phyloP scores from a whole-genome alignment of 1,284 basidiomycete genomes.

The Mycosarcoma mackinlayi region DNA sequence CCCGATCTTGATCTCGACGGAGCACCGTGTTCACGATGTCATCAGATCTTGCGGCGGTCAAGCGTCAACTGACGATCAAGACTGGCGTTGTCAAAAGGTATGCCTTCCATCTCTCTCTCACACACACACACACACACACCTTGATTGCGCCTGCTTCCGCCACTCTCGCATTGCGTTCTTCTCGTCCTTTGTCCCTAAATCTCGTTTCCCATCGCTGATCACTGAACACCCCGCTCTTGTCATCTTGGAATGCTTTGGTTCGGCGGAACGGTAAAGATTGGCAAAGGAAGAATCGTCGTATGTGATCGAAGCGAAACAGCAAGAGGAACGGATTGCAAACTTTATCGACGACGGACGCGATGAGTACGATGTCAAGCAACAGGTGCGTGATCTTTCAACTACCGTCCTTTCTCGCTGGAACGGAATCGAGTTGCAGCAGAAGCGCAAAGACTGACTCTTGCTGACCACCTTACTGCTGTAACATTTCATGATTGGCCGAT shows the following conservation, averaged over 20 bases:
- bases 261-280: too few species aligned
- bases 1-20: too few species aligned
- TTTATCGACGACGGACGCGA: conserved; percentile 47
- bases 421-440: too few species aligned
- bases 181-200: too few species aligned
- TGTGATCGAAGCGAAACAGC: conserved; percentile 41
- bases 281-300: conserved; percentile 58
- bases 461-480: too few species aligned
- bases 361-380: conserved; percentile 58
- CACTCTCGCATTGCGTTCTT: too few species aligned
- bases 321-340: conserved; percentile 31
- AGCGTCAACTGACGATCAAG: conserved; percentile 59
- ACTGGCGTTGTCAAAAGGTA: conserved; percentile 59
- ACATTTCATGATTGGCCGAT: too few species aligned
- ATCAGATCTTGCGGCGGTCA: conserved; percentile 25
- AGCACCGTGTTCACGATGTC: too few species aligned
- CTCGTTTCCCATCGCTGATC: background rate
- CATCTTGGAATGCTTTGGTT: too few species aligned
- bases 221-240: background rate
- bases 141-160: too few species aligned
- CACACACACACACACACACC: background rate
- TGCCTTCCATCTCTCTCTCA: background rate
- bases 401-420: too few species aligned
- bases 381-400: conserved; percentile 26
- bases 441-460: too few species aligned